phyloP scores from a whole-genome alignment of 2,329 filamentous ascomycete species.

The Bipolaris gigantea region DNA sequence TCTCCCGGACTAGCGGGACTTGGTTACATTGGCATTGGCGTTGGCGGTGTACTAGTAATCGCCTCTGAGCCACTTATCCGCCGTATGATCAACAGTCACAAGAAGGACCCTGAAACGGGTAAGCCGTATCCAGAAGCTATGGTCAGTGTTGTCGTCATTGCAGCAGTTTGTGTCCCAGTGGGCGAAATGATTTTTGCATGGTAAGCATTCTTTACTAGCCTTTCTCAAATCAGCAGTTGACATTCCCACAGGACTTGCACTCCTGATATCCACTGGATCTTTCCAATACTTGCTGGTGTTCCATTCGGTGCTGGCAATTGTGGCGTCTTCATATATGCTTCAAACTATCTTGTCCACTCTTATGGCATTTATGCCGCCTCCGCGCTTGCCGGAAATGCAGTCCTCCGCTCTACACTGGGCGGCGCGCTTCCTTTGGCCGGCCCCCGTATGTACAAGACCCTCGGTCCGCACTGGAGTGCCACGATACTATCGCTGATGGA shows the following conservation, averaged over 20 bases:
- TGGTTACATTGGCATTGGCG: slow-evolving; percentile 72
- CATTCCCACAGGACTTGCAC: slow-evolving; percentile 51
- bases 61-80: slow-evolving; percentile 68
- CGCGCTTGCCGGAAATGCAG: slow-evolving; percentile 77
- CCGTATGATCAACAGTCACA: slow-evolving; percentile 74
- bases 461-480: slow-evolving; percentile 78
- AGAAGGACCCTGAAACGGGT: slow-evolving; percentile 73
- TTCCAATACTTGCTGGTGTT: slow-evolving; percentile 75
- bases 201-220: slow-evolving; percentile 38
- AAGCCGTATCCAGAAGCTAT: slow-evolving; percentile 76
- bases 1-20: slow-evolving; percentile 71
- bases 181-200: slow-evolving; percentile 87
- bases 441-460: slow-evolving; percentile 58
- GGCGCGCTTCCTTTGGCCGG: slow-evolving; percentile 77
- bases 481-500: slow-evolving; percentile 75
- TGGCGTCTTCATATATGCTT: slow-evolving; percentile 78
- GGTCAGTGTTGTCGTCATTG: slow-evolving; percentile 77
- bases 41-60: slow-evolving; percentile 58
- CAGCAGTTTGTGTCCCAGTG: slow-evolving; percentile 70
- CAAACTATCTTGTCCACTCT: slow-evolving; percentile 75
- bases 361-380: slow-evolving; percentile 83
- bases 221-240: neutral
- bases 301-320: slow-evolving; percentile 79
- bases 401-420: slow-evolving; percentile 72
- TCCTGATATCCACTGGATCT: slow-evolving; percentile 81